A percentile compares a stretch with the other conserved stretches of the same genome.
Conservation (phyloP, 805 yeast species). For the Spathaspora girioi region DNA sequence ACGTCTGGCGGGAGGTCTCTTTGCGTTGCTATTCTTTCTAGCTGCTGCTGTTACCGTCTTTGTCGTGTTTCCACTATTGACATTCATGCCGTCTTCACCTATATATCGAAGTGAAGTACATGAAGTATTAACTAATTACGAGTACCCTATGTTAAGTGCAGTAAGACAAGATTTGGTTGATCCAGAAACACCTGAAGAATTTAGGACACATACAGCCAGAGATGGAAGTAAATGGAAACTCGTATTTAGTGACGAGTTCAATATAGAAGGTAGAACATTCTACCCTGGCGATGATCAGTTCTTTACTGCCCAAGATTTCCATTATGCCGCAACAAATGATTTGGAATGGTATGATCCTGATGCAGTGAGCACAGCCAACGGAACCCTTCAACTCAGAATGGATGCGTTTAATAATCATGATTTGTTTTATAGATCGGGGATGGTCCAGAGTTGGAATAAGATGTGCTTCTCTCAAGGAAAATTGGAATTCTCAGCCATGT, state of each 20-base stretch:
- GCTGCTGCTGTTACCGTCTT: slow-evolving; percentile 65
- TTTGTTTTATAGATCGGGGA: slow-evolving; percentile 80
- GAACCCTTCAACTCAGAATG: slow-evolving; percentile 63
- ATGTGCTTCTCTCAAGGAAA: slow-evolving; percentile 84
- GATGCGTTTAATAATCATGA: slow-evolving; percentile 82
- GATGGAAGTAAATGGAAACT: slow-evolving; percentile 70
- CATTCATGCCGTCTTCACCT: slow-evolving; percentile 60
- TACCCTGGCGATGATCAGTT: slow-evolving; percentile 90
- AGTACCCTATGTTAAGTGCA: slow-evolving; percentile 53
- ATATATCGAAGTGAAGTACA: slow-evolving; percentile 14
- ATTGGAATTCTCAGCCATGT: slow-evolving; percentile 68
- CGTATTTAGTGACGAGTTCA: slow-evolving; percentile 90
- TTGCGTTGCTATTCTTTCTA: slow-evolving; percentile 55
- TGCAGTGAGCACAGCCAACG: slow-evolving; percentile 73
- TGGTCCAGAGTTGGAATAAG: slow-evolving; percentile 91
- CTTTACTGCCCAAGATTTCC: slow-evolving; percentile 79
- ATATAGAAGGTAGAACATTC: slow-evolving; percentile 84
- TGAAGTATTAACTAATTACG: slow-evolving; percentile 44
- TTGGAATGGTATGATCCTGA: slow-evolving; percentile 96
- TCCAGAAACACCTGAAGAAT: slow-evolving; percentile 59
- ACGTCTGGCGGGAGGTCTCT: slow-evolving; percentile 55
- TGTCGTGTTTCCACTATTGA: slow-evolving; percentile 75
- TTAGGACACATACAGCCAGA: slow-evolving; percentile 42
- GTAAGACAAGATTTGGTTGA: slow-evolving; percentile 61
- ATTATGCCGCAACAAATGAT: slow-evolving; percentile 85